These are phyloP conservation scores for Brassica nigra DNA, from an alignment of 345 rosid genomes.

Conservation along the genomic window DNA sequence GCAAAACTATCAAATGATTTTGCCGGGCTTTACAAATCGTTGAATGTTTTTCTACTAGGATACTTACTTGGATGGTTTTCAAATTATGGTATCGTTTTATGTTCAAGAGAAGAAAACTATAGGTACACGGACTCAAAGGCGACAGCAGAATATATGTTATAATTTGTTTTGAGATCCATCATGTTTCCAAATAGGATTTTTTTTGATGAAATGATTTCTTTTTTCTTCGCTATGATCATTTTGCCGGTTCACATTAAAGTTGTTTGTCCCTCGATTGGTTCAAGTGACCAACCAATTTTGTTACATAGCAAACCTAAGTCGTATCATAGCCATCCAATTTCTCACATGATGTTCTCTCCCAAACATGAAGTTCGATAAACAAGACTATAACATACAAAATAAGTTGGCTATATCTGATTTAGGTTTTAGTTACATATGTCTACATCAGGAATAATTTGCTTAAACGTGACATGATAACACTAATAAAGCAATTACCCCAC, in stretches of 20 bases:
- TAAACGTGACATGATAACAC: slow-evolving; percentile 28
- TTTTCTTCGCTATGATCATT: not conserved
- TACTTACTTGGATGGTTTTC: slow-evolving; percentile 13
- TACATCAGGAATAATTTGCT: slow-evolving; percentile 30
- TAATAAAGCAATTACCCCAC: slow-evolving; percentile 37
- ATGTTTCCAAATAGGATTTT: slow-evolving; percentile 32
- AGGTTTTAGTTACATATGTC: slow-evolving; percentile 22
- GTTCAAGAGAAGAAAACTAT: not conserved
- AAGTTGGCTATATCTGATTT: slow-evolving; percentile 9
- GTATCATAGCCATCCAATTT: slow-evolving; percentile 22
- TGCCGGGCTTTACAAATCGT: not conserved
- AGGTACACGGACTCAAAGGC: slow-evolving; percentile 40
- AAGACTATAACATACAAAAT: slow-evolving; percentile 6
- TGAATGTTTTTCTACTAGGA: not conserved
- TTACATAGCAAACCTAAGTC: slow-evolving; percentile 26
- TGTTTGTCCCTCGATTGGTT: slow-evolving; percentile 9
- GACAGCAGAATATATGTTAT: slow-evolving; percentile 30
- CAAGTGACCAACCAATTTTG: slow-evolving; percentile 22
- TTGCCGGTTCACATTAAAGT: slow-evolving; percentile 5
- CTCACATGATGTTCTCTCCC: not conserved
- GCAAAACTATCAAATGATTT: not conserved
- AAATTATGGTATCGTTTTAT: not conserved
- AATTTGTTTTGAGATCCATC: slow-evolving; percentile 13
- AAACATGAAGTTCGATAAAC: not conserved
- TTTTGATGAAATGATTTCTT: not conserved